These are phyloP conservation scores for Sphaerulina populicola DNA, from an alignment of 2,329 filamentous ascomycete genomes.

Conservation along the genomic window DNA sequence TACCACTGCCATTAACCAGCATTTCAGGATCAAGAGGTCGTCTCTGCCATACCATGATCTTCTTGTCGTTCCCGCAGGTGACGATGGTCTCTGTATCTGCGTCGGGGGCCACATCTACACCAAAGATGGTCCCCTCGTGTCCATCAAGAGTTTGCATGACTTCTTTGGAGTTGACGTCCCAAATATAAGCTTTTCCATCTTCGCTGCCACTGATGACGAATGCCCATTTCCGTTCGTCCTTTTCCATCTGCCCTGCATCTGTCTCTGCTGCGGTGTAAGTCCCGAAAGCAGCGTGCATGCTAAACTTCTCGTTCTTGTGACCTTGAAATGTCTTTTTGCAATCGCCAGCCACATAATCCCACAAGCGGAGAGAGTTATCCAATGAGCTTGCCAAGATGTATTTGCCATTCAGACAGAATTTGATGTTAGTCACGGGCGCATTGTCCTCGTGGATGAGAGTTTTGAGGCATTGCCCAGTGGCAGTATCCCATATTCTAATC, in stretches of 20 bases:
- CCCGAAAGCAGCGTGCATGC: slow-evolving; percentile 77
- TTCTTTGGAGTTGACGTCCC: slow-evolving; percentile 83
- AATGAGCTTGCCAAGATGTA: slow-evolving; percentile 87
- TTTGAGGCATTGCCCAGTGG: slow-evolving; percentile 86
- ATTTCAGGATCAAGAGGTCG: slow-evolving; percentile 15
- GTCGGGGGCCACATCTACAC: slow-evolving; percentile 51
- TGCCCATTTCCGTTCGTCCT: slow-evolving; percentile 32
- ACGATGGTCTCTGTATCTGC: slow-evolving; percentile 44
- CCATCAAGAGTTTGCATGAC: slow-evolving; percentile 59
- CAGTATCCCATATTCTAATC: slow-evolving; percentile 92
- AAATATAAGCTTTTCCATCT: slow-evolving; percentile 74
- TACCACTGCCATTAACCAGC: slow-evolving; percentile 2
- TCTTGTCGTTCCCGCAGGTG: slow-evolving; percentile 55
- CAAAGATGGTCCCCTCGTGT: slow-evolving; percentile 52
- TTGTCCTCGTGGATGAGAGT: slow-evolving; percentile 97
- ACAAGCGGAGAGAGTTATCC: slow-evolving; percentile 81
- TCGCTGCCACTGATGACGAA: slow-evolving; percentile 82
- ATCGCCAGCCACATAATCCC: slow-evolving; percentile 86
- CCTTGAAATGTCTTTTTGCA: slow-evolving; percentile 98
- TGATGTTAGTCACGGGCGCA: slow-evolving; percentile 76
- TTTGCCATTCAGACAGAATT: slow-evolving; percentile 88
- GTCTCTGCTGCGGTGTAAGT: slow-evolving; percentile 42
- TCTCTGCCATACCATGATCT: slow-evolving; percentile 52
- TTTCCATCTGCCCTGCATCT: slow-evolving; percentile 11
- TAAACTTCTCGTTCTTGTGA: slow-evolving; percentile 74